Percentiles rank a stretch among this genome's conserved stretches.
phyloP scores from a whole-genome alignment of 306 rosid genomes.

The Ceratonia siliqua region DNA sequence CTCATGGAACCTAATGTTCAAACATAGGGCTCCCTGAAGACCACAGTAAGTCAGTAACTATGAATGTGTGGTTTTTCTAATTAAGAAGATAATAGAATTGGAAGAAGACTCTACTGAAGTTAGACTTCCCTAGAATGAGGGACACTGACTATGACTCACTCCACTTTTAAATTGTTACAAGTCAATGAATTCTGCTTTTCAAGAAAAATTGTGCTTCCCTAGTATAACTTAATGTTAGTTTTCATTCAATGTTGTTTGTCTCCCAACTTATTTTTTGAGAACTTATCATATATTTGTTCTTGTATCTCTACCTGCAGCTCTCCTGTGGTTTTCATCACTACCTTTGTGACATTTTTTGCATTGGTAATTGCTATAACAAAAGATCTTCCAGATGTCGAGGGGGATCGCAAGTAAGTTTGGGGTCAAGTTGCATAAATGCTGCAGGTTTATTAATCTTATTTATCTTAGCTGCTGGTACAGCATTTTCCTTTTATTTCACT shows the following conservation, averaged over 20 bases:
- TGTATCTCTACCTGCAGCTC: conserved; percentile 64
- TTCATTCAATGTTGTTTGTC: conserved; percentile 1
- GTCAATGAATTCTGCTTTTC: conserved; percentile 2
- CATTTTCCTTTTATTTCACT: background rate
- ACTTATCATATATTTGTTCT: conserved; percentile 25
- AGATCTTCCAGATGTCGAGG: conserved; percentile 98
- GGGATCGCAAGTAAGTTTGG: conserved; percentile 82
- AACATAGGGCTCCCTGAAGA: conserved; percentile 18
- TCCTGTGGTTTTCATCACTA: conserved; percentile 88
- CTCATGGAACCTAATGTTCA: conserved; percentile 9
- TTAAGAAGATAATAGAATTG: conserved; percentile 4
- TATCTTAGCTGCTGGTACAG: conserved; percentile 26
- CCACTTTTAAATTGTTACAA: conserved; percentile 13
- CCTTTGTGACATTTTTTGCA: conserved; percentile 89
- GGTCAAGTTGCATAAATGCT: conserved; percentile 17
- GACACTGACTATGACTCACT: background rate
- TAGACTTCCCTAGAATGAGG: conserved; percentile 6
- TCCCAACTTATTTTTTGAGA: background rate
- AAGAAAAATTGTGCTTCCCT: conserved; percentile 21
- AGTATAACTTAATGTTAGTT: background rate
- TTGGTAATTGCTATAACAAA: conserved; percentile 95
- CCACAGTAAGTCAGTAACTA: background rate
- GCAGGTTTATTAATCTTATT: conserved; percentile 27
- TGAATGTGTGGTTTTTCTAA: conserved; percentile 2
- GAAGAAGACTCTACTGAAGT: conserved; percentile 11